Evolutionary conservation across 1,284 basidiomycete species (phyloP).

Genomic region (Thecaphora thlaspeos): DNA sequence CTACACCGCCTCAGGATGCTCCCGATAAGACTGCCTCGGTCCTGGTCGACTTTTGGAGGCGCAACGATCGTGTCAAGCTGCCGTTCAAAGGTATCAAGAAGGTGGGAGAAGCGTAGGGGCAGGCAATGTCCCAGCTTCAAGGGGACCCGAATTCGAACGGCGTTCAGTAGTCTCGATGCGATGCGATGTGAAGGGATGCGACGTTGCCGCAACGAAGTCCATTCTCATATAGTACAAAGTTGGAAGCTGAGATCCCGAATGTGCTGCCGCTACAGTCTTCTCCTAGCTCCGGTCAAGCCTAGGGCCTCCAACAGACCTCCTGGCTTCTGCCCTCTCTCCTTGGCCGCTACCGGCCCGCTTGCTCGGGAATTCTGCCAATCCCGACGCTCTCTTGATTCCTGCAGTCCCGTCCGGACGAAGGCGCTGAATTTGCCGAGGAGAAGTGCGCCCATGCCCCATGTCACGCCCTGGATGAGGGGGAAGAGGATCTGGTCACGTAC

Average conservation of each 20-base stretch:
- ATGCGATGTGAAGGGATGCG: no score
- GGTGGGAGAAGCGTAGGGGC: slow-evolving; percentile 20
- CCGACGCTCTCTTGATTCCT: not conserved
- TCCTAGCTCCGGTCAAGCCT: not conserved
- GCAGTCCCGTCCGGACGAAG: not conserved
- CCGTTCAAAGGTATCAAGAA: slow-evolving; percentile 32
- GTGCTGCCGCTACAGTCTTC: not conserved
- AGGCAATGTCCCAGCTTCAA: no score
- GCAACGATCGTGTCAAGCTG: slow-evolving; percentile 68
- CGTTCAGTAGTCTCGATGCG: no score
- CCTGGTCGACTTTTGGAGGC: slow-evolving; percentile 82
- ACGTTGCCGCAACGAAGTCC: no score
- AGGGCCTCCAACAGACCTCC: not conserved
- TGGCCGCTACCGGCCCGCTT: not conserved
- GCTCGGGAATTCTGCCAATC: not conserved
- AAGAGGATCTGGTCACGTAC: slow-evolving; percentile 47
- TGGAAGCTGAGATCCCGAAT: no score
- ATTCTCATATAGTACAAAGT: no score
- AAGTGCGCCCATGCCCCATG: slow-evolving; percentile 31
- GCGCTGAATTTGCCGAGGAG: not conserved
- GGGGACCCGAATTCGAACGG: no score
- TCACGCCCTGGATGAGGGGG: slow-evolving; percentile 43
- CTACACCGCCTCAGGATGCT: slow-evolving; percentile 68
- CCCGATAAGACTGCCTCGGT: slow-evolving; percentile 75
- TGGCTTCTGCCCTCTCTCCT: not conserved